phyloP scores from a whole-genome alignment of 805 yeast genomes.

The Kodamaea jinghongensis region DNA sequence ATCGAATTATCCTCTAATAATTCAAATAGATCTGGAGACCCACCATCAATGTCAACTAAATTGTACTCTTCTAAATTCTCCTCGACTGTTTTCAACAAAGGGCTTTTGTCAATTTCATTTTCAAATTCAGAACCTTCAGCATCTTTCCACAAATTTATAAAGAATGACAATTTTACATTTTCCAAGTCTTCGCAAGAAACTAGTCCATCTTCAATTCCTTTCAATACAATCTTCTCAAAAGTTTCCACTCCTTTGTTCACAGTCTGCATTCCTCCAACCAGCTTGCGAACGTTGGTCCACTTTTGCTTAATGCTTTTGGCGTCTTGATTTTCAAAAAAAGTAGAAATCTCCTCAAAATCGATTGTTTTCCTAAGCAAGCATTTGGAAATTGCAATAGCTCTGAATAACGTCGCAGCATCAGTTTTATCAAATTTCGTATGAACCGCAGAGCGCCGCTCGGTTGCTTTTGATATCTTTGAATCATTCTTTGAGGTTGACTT shows the following conservation, averaged over 20 bases:
- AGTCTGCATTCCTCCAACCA: slow-evolving; percentile 43
- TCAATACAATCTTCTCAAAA: slow-evolving; percentile 66
- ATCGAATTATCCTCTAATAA: slow-evolving; percentile 58
- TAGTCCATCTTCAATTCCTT: slow-evolving; percentile 54
- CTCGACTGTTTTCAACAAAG: slow-evolving; percentile 38
- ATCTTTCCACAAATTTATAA: slow-evolving; percentile 66
- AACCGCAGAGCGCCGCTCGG: not conserved
- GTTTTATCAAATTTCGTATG: slow-evolving; percentile 31
- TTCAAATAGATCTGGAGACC: slow-evolving; percentile 28
- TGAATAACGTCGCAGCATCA: slow-evolving; percentile 55
- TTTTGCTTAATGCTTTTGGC: slow-evolving; percentile 51
- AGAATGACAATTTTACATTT: slow-evolving; percentile 46
- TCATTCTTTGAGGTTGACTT: too few species aligned
- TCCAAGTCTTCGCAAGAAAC: slow-evolving; percentile 50
- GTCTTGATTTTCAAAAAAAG: slow-evolving; percentile 41
- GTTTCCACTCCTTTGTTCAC: slow-evolving; percentile 59
- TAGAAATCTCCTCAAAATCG: slow-evolving; percentile 62
- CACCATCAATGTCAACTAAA: slow-evolving; percentile 31
- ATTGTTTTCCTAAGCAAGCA: slow-evolving; percentile 55
- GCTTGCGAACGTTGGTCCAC: slow-evolving; percentile 68
- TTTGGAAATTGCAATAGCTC: slow-evolving; percentile 66
- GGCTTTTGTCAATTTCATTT: slow-evolving; percentile 29
- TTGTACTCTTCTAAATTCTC: slow-evolving; percentile 49
- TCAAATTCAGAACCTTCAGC: slow-evolving; percentile 38
- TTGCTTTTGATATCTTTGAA: not conserved